Evolutionary conservation across 1,139 yeast genomes (phyloP).

Genomic region (Pneumocystis jirovecii): DNA sequence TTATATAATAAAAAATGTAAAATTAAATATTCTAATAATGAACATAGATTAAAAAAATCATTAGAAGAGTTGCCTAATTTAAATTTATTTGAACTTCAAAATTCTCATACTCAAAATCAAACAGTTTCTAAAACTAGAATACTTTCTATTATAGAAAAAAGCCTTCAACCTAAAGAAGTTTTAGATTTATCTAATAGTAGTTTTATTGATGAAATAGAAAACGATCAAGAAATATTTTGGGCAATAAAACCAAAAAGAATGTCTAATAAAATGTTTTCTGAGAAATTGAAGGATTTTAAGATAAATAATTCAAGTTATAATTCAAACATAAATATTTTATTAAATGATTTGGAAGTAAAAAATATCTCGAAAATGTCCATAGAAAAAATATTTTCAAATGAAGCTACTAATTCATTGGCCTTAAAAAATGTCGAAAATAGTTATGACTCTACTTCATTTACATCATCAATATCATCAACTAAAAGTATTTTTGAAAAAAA

Average conservation of each 20-base stretch:
- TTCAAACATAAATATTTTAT: neutral
- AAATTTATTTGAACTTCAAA: neutral
- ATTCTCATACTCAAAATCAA: neutral
- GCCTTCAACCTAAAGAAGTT: neutral
- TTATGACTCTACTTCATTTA: neutral
- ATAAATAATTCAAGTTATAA: neutral
- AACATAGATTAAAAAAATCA: neutral
- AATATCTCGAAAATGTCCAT: neutral
- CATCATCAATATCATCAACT: neutral
- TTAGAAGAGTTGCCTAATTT: neutral
- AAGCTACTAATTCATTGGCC: slow-evolving; percentile 8
- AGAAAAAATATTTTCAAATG: neutral
- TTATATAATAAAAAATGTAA: neutral
- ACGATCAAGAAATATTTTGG: slow-evolving; percentile 4
- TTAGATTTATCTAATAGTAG: neutral
- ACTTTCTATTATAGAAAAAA: neutral
- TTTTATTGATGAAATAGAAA: neutral
- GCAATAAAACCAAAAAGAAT: slow-evolving; percentile 2
- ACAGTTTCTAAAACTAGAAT: neutral
- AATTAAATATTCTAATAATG: slow-evolving; percentile 1
- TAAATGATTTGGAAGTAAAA: neutral
- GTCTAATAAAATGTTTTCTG: neutral
- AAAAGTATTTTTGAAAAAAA: neutral
- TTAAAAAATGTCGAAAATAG: neutral
- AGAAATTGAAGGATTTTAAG: neutral